Conservation (phyloP, 345 rosid genomes). For the Lepidium didymum region DNA sequence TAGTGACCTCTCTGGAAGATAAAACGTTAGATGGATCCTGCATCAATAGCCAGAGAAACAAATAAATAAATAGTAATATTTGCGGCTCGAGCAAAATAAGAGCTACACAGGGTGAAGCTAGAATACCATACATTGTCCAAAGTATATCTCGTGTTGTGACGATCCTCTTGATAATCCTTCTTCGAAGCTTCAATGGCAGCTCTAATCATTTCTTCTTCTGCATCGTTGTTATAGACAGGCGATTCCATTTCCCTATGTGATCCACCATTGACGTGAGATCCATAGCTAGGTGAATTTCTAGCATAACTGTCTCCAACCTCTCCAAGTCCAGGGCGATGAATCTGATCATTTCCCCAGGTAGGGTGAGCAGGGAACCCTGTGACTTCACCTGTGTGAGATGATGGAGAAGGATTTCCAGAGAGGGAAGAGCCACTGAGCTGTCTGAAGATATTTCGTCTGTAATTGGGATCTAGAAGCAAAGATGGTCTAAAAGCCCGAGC, state of each 20-base stretch:
- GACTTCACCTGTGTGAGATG: conserved; percentile 33
- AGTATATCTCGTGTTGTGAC: conserved; percentile 10
- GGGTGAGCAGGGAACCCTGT: conserved; percentile 31
- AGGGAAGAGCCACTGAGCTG: conserved; percentile 45
- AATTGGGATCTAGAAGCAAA: conserved; percentile 58
- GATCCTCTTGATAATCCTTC: conserved; percentile 37
- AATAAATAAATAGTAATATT: background rate
- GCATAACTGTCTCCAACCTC: conserved; percentile 21
- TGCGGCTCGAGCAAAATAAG: conserved; percentile 1
- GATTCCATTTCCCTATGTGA: conserved; percentile 25
- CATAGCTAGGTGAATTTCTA: conserved; percentile 27
- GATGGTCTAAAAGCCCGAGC: conserved; percentile 72
- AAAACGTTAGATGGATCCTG: conserved; percentile 41
- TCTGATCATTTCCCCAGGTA: conserved; percentile 30
- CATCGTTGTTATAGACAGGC: conserved; percentile 27
- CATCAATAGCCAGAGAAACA: conserved; percentile 8
- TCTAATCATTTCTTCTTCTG: conserved; percentile 72
- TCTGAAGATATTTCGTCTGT: conserved; percentile 54
- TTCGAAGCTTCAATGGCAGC: conserved; percentile 80
- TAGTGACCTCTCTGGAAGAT: conserved; percentile 30
- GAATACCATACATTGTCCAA: conserved; percentile 5
- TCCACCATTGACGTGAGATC: conserved; percentile 28
- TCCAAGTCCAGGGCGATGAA: conserved; percentile 35
- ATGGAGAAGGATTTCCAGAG: conserved; percentile 17
- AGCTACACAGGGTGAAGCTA: background rate